Evolutionary conservation across 2,329 filamentous ascomycete genomes (phyloP), one percentile per base, ranked within the genome.

Genomic region (Colletotrichum sp.): DNA sequence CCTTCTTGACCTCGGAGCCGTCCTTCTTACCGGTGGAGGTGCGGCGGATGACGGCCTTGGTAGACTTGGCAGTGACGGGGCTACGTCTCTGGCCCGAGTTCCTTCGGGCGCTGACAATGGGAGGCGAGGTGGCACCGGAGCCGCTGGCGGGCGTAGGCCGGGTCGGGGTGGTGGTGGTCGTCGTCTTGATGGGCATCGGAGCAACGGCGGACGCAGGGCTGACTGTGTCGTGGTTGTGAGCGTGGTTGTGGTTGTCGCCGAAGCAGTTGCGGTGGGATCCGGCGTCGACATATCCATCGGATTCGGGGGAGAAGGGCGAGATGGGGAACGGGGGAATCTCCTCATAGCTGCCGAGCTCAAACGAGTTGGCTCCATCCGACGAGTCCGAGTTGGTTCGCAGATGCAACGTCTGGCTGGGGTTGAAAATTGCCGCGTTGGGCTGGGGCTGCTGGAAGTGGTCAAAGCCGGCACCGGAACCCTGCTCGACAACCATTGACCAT

Each of bases 341-440:
- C 83, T 98, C 95, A 80, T 94, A 98, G 86, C 95, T 97, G 78
- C 92, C 87, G 90, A 95, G 84, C 86, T 95, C 83, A 88, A 94
- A 82, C 82, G 93, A 88, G 84, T 90, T 88, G 84, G 92, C 85
- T 80, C 93, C 92, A 39, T 96, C 94, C 2, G 94, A 97, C 4
- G 95, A 97, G 81, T 98, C 95, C 6, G 96, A 98, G 80, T 94
- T 93, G 71, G 94, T 96, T 79, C 96, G 92, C 81, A 98, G 90
- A 86, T 98, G 96, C 68, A 99, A 88, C 1, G 96, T 98, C 86
- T 98, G 95, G 77, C 94, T 92, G 3, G 96, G 96, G 85, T 98
- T 98, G 89, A 98, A 98, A 82, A 98, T 96, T 79, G 95, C 93
- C 55, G 88, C 84, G 77, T 88, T 91, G 68, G 91, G 90, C 65